phyloP scores from a whole-genome alignment of 192 early-diverging fungal species.

The Coemansia sp. region DNA sequence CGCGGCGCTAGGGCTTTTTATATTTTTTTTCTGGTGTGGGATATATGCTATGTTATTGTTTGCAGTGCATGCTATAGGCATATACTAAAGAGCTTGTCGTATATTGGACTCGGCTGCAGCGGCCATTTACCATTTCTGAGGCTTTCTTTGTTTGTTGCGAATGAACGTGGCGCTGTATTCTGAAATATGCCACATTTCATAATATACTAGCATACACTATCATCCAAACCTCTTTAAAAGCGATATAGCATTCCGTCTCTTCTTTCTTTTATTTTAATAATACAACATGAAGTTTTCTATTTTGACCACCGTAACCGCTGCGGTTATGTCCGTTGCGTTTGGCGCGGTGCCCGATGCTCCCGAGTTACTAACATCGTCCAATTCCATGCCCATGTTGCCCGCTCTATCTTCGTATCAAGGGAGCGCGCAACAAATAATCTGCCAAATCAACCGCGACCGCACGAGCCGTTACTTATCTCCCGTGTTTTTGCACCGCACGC shows the following conservation, averaged over 20 bases:
- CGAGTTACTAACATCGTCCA: not conserved
- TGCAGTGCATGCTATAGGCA: not conserved
- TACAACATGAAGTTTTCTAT: not conserved
- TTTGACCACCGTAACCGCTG: not conserved
- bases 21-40: not conserved
- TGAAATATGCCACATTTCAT: not conserved
- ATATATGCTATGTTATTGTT: not conserved
- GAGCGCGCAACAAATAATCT: slow-evolving; percentile 21
- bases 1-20: not conserved
- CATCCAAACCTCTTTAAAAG: too few species aligned
- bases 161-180: not conserved
- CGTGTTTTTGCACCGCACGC: slow-evolving; percentile 40
- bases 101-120: not conserved
- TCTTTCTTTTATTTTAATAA: not conserved
- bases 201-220: not conserved
- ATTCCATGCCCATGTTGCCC: not conserved
- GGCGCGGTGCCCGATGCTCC: not conserved
- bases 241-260: not conserved
- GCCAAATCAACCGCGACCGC: slow-evolving; percentile 44
- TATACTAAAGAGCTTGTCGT: not conserved
- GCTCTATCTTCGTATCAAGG: slow-evolving; percentile 8
- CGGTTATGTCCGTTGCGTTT: not conserved
- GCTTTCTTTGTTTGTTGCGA: not conserved
- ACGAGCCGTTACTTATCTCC: slow-evolving; percentile 21
- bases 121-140: not conserved